Base-by-base conservation (phyloP, 1,284 basidiomycete genomes). In the Sphagnurus paluster region DNA sequence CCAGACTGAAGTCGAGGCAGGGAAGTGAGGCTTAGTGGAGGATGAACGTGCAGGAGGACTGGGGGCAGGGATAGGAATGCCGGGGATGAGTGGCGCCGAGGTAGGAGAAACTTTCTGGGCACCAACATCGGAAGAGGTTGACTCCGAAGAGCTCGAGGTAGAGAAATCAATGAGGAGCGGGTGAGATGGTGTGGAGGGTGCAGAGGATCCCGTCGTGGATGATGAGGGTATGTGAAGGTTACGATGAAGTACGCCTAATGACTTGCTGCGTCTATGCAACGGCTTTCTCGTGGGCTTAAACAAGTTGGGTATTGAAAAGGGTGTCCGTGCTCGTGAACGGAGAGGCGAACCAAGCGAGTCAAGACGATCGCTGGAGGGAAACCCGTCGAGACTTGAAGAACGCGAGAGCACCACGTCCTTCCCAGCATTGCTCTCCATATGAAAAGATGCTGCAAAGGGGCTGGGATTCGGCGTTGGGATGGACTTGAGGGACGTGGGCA, bases 401-500 rank as follows among this genome's bases (percentile, higher is more conserved):
- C 56, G 52, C 21, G 55, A 55, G n/a, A 56, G 48, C 2, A 53
- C 32, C 4, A 20, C 32, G 35, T 37, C 42, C 37, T 52, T 53
- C 14, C 53, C 50, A 32, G 51, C 44, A 44, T 56, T 56, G 5
- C 54, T 42, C 14, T 44, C 50, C 5, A 50, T 36, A 24, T 41
- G 41, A 24, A 56, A 56, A 9, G 50, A 42, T 19, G 43, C 49
- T 21, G 44, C 38, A 30, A 43, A 55, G 20, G 54, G 46, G 29
- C 51, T 53, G 4, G 46, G 47, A 34, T 23, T 46, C 11, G 44
- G 45, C 5, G 46, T 42, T 11, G 51, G 49, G 23, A 52, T 41
- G 5, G 50, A 37, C 38, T 55, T 58, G n/a, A 53, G 33, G 24
- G 56, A 56, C 2, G 55, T 58, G 0, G 56, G 56, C 33, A 58